A percentile compares a stretch with the other conserved stretches of the same genome.
These are phyloP conservation scores for Stipa capillata DNA, from an alignment of 176 grass and related monocot genomes.

Conservation along the genomic window DNA sequence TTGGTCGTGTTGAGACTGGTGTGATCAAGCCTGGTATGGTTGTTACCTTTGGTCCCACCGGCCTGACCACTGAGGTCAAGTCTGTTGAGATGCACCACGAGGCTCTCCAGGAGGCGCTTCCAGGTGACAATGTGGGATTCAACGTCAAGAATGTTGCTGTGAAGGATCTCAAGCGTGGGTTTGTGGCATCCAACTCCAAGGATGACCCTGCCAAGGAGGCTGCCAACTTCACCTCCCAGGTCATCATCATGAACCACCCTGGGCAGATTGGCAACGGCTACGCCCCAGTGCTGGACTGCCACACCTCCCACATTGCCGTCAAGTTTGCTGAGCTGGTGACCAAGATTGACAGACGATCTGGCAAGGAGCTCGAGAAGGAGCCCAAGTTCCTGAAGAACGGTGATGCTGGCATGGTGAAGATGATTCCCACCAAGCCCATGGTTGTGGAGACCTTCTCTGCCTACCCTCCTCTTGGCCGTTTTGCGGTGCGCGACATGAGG, in stretches of 20 bases:
- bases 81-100: constrained; percentile 98
- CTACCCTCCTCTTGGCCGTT: constrained; percentile 66
- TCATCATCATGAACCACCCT: constrained; percentile 97
- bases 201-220: constrained; percentile 93
- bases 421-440: constrained; percentile 96
- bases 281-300: constrained; percentile 76
- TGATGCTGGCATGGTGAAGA: constrained; percentile 87
- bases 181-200: constrained; percentile 80
- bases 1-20: constrained; percentile 79
- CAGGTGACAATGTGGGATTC: constrained; percentile 77
- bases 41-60: constrained; percentile 70
- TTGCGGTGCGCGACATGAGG: constrained; percentile 78
- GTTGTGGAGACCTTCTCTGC: constrained; percentile 72
- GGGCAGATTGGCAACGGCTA: constrained; percentile 81
- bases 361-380: constrained; percentile 89
- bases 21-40: constrained; percentile 78
- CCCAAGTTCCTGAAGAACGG: constrained; percentile 93
- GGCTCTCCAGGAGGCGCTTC: constrained; percentile 65
- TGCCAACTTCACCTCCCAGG: constrained; percentile 75
- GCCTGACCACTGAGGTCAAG: constrained; percentile 83
- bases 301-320: constrained; percentile 85
- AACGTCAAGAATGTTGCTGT: constrained; percentile 88
- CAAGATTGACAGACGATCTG: constrained; percentile 84
- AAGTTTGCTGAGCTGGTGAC: constrained; percentile 77
- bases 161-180: constrained; percentile 88